Conservation (phyloP, 805 yeast species). For the Saturnispora sekii region DNA sequence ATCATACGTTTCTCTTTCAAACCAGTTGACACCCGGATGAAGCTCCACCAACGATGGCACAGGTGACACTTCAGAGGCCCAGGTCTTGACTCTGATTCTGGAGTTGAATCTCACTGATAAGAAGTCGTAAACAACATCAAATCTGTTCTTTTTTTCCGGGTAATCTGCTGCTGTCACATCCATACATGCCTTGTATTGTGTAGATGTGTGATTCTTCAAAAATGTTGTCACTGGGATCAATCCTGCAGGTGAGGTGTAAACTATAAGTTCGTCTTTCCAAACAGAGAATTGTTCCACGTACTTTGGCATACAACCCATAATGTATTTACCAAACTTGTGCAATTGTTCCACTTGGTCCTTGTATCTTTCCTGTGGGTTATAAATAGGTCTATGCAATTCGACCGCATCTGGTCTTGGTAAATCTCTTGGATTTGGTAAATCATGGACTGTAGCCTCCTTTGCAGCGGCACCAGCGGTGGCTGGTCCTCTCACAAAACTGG, state of each 20-base stretch:
- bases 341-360: constrained; percentile 57
- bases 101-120: constrained; percentile 77
- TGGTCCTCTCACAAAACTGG: too few relatives aligned
- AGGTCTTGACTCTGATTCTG: constrained; percentile 80
- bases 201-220: constrained; percentile 67
- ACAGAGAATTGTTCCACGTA: constrained; percentile 75
- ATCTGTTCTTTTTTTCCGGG: constrained; percentile 75
- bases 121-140: constrained; percentile 79
- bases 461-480: constrained; percentile 8
- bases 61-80: constrained; percentile 71
- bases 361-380: constrained; percentile 72
- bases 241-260: constrained; percentile 69
- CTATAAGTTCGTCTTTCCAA: constrained; percentile 81
- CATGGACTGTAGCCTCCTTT: constrained; percentile 16
- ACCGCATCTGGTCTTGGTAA: constrained; percentile 26
- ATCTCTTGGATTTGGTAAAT: constrained; percentile 26
- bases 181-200: constrained; percentile 69
- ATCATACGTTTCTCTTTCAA: constrained; percentile 83
- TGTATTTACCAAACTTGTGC: constrained; percentile 72
- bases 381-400: constrained; percentile 38
- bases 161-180: constrained; percentile 84
- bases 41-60: constrained; percentile 72
- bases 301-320: constrained; percentile 73
- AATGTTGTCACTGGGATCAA: constrained; percentile 61
- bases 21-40: constrained; percentile 81